phyloP scores from a whole-genome alignment of 1,139 yeast genomes.

The Debaryomycetaceae sp. region DNA sequence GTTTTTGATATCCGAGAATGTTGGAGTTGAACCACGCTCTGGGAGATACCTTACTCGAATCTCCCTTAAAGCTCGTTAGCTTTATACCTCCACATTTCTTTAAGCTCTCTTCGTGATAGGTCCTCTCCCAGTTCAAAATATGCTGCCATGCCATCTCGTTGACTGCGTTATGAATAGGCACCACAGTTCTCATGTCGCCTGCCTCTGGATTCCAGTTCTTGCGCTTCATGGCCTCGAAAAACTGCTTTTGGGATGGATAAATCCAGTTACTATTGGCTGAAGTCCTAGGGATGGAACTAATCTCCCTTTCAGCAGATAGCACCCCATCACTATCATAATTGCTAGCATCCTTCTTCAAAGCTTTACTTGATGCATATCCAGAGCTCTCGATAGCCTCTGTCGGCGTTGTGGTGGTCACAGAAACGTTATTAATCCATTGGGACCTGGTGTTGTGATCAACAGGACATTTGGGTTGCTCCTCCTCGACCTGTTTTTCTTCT shows the following conservation, averaged over 20 bases:
- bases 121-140: conserved; percentile 77
- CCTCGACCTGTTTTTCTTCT: neutral
- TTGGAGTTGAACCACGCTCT: conserved; percentile 72
- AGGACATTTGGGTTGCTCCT: conserved; percentile 52
- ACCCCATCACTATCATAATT: conserved; percentile 23
- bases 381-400: conserved; percentile 41
- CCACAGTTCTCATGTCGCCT: conserved; percentile 82
- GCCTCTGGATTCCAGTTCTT: conserved; percentile 85
- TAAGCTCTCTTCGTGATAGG: conserved; percentile 48
- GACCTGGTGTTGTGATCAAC: conserved; percentile 62
- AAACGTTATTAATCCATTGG: conserved; percentile 49
- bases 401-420: conserved; percentile 23
- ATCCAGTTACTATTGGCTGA: conserved; percentile 71
- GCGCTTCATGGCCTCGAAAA: conserved; percentile 89
- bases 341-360: conserved; percentile 18
- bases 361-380: conserved; percentile 43
- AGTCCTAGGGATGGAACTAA: conserved; percentile 84
- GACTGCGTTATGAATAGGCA: conserved; percentile 91
- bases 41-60: conserved; percentile 80
- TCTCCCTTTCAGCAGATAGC: conserved; percentile 66
- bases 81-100: conserved; percentile 76
- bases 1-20: conserved; percentile 64
- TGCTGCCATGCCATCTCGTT: conserved; percentile 92
- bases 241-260: conserved; percentile 93
- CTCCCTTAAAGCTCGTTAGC: conserved; percentile 85